Percentiles rank a stretch among this genome's conserved stretches.
These are phyloP conservation scores for Serendipita sp. DNA, from an alignment of 768 basidiomycete species.

Conservation along the genomic window DNA sequence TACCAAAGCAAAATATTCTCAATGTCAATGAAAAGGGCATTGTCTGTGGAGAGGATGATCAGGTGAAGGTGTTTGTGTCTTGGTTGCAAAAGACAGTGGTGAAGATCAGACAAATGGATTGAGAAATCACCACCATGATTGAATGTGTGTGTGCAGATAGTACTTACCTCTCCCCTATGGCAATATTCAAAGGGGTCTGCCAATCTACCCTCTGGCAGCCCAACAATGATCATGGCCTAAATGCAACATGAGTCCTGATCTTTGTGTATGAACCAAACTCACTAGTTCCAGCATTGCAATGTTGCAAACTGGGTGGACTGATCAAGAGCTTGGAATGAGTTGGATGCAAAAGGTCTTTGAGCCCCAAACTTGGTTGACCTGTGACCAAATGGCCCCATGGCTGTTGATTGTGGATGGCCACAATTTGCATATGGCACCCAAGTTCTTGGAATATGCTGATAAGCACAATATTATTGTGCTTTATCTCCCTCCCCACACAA, in stretches of 20 bases:
- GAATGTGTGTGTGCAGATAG: slow-evolving; percentile 31
- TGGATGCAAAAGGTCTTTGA: slow-evolving; percentile 28
- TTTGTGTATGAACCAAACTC: background rate
- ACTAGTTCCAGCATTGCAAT: slow-evolving; percentile 19
- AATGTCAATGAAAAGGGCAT: background rate
- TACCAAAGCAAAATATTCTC: background rate
- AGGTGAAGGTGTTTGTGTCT: background rate
- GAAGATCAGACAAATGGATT: background rate
- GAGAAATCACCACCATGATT: slow-evolving; percentile 23
- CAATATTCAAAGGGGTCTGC: slow-evolving; percentile 21
- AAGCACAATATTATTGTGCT: slow-evolving; percentile 26
- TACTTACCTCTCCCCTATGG: slow-evolving; percentile 20
- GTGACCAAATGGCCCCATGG: background rate
- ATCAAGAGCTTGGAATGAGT: slow-evolving; percentile 23
- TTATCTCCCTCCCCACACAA: slow-evolving; percentile 31
- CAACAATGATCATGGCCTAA: background rate
- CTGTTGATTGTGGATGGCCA: slow-evolving; percentile 34
- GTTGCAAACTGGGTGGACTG: slow-evolving; percentile 25
- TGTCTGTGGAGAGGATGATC: background rate
- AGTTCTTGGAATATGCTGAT: slow-evolving; percentile 26
- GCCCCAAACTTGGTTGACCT: slow-evolving; percentile 17
- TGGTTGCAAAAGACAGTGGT: background rate
- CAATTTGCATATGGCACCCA: slow-evolving; percentile 26
- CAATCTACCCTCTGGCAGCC: slow-evolving; percentile 3
- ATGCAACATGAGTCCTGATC: background rate